These are phyloP conservation scores for Colletotrichum higginsianum DNA, from an alignment of 2,329 filamentous ascomycete genomes.

Conservation along the genomic window DNA sequence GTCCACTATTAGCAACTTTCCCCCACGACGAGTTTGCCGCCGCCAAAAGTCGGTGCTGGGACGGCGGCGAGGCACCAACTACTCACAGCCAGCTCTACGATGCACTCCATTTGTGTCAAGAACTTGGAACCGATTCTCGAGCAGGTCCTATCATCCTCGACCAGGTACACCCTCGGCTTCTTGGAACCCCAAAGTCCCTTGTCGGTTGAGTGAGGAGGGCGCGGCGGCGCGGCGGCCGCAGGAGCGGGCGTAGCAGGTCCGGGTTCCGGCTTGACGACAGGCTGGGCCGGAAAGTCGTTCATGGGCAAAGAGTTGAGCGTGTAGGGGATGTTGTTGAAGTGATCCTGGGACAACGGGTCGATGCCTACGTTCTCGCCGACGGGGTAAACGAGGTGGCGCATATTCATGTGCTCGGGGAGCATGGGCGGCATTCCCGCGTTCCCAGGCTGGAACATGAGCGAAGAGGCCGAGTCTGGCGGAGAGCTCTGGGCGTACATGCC, in stretches of 20 bases:
- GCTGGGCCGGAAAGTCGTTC: conserved; percentile 57
- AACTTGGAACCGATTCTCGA: conserved; percentile 79
- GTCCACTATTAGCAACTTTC: conserved; percentile 10
- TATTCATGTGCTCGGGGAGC: conserved; percentile 69
- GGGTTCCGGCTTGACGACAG: conserved; percentile 42
- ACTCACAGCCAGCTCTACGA: conserved; percentile 77
- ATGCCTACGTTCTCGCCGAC: conserved; percentile 93
- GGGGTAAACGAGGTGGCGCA: conserved; percentile 84
- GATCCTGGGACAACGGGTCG: conserved; percentile 93
- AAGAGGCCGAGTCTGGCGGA: conserved; percentile 66
- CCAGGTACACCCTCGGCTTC: conserved; percentile 87
- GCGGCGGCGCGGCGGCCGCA: conserved; percentile 46
- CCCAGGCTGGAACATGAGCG: conserved; percentile 71
- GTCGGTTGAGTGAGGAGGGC: conserved; percentile 47
- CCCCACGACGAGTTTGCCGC: background rate
- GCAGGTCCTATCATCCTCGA: conserved; percentile 84
- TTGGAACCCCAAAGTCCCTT: conserved; percentile 71
- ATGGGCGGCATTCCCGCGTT: conserved; percentile 53
- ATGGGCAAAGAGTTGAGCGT: conserved; percentile 73
- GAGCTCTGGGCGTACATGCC: conserved; percentile 67
- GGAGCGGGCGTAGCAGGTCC: conserved; percentile 41
- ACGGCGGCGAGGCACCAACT: conserved; percentile 41
- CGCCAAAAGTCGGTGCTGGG: background rate
- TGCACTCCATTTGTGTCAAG: conserved; percentile 75
- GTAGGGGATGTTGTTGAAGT: conserved; percentile 95